Evolutionary conservation across 805 yeast genomes (phyloP), one percentile per base, ranked within the genome.

Genomic region (Metahyphopichia silvanorum): DNA sequence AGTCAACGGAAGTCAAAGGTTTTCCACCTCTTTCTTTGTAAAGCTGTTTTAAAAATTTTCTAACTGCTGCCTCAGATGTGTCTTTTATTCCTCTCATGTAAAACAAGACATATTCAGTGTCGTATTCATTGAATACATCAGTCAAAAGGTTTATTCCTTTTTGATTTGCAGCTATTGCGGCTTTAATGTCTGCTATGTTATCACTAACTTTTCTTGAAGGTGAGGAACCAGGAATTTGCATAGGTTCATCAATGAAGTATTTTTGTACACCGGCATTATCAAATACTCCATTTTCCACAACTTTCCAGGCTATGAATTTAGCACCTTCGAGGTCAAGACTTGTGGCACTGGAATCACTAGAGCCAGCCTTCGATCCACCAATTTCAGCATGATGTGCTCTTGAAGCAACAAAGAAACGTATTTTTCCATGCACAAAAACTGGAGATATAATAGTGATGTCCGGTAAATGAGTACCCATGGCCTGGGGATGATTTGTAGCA

Each of bases 401-500:
- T 5, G 52, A 38, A 3, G 43, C 54, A 15, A 38, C 39, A 13
- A 33, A 35, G 22, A 49, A 49, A 15, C 27, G 25, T 15, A 49
- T 34, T 9, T 29, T 33, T 5, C 40, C 46, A 30, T 47, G 38
- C 6, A 31, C 32, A 20, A 49, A 44, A 4, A 49, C 47, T 9
- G 54, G 54, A 9, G 54, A 39, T 5, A 49, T 40, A 11, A 49
- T 33, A 6, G 54, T 49, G 65, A 55, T 26, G 35, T 86, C 95
- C 0, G 95, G 95, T 38, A 86, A 63, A 60, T 86, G 95, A 0
- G 93, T 82, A 4, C 94, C 94, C n/a, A 91, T 91, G 32, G 76
- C 76, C 13, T 78, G 78, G 2, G 95, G 95, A 46, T 84, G 93
- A 51, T 86, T 86, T 0, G 89, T 78, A 4, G 82, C 77, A 2